A percentile compares a stretch with the other conserved stretches of the same genome.
These are phyloP conservation scores for Dothistroma septosporum DNA, from an alignment of 2,329 filamentous ascomycete genomes.

Conservation along the genomic window DNA sequence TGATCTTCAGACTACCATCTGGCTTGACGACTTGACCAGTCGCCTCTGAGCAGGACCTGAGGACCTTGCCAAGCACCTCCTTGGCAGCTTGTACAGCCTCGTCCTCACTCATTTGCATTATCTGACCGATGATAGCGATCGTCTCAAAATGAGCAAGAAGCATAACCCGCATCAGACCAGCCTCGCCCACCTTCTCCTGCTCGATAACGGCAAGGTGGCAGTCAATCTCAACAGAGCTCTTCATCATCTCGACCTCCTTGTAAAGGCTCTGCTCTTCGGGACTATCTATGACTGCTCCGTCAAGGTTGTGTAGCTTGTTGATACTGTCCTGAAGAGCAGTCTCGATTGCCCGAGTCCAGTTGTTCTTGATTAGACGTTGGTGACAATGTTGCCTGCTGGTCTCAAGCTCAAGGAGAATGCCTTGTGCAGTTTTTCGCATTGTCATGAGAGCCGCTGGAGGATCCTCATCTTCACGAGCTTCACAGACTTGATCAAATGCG, in stretches of 20 bases:
- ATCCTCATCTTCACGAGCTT: slow-evolving; percentile 64
- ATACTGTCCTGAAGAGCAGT: slow-evolving; percentile 83
- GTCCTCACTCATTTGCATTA: slow-evolving; percentile 75
- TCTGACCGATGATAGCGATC: slow-evolving; percentile 74
- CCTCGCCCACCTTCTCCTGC: slow-evolving; percentile 76
- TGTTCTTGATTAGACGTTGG: slow-evolving; percentile 71
- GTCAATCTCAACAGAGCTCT: slow-evolving; percentile 76
- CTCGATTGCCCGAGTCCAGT: slow-evolving; percentile 84
- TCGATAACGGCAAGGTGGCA: slow-evolving; percentile 72
- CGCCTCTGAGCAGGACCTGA: slow-evolving; percentile 70
- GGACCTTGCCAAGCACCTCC: slow-evolving; percentile 68
- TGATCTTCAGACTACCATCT: slow-evolving; percentile 63
- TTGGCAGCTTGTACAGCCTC: slow-evolving; percentile 79
- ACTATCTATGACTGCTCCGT: slow-evolving; percentile 55
- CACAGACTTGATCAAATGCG: slow-evolving; percentile 80
- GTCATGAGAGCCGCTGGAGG: slow-evolving; percentile 62
- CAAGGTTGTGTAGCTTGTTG: slow-evolving; percentile 69
- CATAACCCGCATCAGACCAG: slow-evolving; percentile 73
- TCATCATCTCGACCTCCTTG: slow-evolving; percentile 81
- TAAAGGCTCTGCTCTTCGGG: slow-evolving; percentile 63
- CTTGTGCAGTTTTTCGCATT: slow-evolving; percentile 83
- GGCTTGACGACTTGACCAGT: slow-evolving; percentile 85
- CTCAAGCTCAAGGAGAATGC: slow-evolving; percentile 84
- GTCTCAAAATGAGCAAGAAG: slow-evolving; percentile 91
- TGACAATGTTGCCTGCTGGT: slow-evolving; percentile 86